A percentile compares a stretch with the other conserved stretches of the same genome.
phyloP scores from a whole-genome alignment of 2,329 filamentous ascomycete genomes.

The Blumeria hordei region DNA sequence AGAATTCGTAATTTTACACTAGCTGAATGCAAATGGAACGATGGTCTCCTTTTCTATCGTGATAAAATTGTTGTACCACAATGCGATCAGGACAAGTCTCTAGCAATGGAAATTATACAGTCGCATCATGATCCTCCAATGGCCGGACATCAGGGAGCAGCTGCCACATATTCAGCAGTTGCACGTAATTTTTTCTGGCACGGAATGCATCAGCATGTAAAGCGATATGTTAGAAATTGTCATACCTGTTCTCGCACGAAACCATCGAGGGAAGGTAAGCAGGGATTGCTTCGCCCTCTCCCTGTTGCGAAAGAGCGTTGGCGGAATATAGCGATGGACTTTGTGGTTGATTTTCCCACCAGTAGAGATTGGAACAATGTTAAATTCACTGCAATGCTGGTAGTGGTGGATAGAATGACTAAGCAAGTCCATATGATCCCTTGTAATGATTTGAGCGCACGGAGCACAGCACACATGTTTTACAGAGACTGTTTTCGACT shows the following conservation, averaged over 20 bases:
- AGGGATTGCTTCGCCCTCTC: neutral
- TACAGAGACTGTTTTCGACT: neutral
- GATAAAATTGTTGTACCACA: neutral
- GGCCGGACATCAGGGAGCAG: neutral
- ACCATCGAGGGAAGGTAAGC: neutral
- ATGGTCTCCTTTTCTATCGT: neutral
- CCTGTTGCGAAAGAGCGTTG: neutral
- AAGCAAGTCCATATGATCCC: neutral
- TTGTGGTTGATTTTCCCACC: neutral
- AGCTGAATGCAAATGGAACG: neutral
- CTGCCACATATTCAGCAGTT: neutral
- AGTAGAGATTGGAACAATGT: neutral
- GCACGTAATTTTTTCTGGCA: neutral
- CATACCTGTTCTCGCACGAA: neutral
- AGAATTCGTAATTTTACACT: neutral
- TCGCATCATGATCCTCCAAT: neutral
- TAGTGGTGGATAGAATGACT: neutral
- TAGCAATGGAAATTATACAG: neutral
- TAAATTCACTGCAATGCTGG: neutral
- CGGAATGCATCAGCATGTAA: neutral
- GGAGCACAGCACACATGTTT: neutral
- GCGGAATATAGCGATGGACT: neutral
- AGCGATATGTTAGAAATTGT: neutral
- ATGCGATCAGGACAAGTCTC: neutral
- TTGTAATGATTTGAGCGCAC: neutral